Conservation (phyloP, 257 asterid species). For the Parsonsia alboflavescens region DNA sequence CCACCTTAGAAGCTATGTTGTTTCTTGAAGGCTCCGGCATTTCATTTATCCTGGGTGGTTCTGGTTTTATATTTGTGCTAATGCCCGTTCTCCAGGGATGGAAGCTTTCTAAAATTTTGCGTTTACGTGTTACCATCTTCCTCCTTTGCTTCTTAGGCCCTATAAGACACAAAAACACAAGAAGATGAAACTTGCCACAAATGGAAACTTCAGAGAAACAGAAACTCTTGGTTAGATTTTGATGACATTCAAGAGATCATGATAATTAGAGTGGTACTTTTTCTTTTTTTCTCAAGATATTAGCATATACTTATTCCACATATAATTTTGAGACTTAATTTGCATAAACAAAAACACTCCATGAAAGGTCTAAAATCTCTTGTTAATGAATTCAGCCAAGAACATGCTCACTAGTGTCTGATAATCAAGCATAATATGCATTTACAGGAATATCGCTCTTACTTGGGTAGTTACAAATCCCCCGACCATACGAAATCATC, state of each 20-base stretch:
- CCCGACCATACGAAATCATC: not conserved
- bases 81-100: conserved; percentile 69
- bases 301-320: not conserved
- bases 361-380: not conserved
- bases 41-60: conserved; percentile 31
- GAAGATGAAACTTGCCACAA: conserved; percentile 4
- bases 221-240: not conserved
- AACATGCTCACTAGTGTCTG: not conserved
- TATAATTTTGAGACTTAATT: not conserved
- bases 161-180: conserved; percentile 18
- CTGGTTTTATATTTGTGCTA: conserved; percentile 34
- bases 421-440: not conserved
- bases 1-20: conserved; percentile 16
- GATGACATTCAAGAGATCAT: not conserved
- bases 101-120: conserved; percentile 36
- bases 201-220: not conserved
- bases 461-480: not conserved
- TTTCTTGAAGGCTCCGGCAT: conserved; percentile 15
- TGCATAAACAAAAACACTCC: not conserved
- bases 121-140: conserved; percentile 47
- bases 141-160: conserved; percentile 59
- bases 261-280: not conserved
- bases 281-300: not conserved
- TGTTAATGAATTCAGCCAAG: not conserved
- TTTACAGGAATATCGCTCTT: not conserved